A percentile compares a stretch with the other conserved stretches of the same genome.
Conservation (phyloP, 495 filamentous ascomycete genomes). For the Neurospora pannonica region DNA sequence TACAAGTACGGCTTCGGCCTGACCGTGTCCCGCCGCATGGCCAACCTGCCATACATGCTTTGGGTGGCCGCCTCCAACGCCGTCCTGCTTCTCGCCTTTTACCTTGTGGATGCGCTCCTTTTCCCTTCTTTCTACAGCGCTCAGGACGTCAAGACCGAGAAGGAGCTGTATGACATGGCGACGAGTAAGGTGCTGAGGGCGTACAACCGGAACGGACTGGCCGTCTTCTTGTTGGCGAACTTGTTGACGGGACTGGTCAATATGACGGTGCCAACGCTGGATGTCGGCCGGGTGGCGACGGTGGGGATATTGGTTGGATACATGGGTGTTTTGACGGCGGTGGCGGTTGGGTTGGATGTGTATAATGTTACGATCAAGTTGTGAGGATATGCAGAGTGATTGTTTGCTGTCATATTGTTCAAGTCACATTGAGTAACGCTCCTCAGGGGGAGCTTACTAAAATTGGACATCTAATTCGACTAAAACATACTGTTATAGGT, state of each 20-base stretch:
- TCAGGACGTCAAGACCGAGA: constrained; percentile 38
- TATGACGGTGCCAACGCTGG: constrained; percentile 69
- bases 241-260: constrained; percentile 84
- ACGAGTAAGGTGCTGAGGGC: constrained; percentile 72
- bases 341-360: constrained; percentile 63
- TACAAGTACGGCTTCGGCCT: constrained; percentile 61
- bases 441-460: not conserved
- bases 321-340: constrained; percentile 50
- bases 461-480: not conserved
- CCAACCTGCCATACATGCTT: constrained; percentile 87
- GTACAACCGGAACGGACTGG: constrained; percentile 82
- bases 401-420: not conserved
- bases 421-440: not conserved
- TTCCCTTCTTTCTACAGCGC: constrained; percentile 63
- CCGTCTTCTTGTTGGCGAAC: constrained; percentile 82
- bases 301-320: constrained; percentile 72
- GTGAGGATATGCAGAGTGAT: constrained; percentile 21
- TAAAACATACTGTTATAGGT: not conserved
- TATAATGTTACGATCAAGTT: constrained; percentile 68
- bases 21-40: constrained; percentile 74
- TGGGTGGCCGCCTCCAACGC: constrained; percentile 89
- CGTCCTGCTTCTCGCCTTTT: constrained; percentile 67
- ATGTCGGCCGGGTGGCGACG: constrained; percentile 48
- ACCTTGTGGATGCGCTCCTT: constrained; percentile 61
- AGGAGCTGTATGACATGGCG: constrained; percentile 49